Conservation (phyloP, 805 yeast genomes). For the Millerago galiae region DNA sequence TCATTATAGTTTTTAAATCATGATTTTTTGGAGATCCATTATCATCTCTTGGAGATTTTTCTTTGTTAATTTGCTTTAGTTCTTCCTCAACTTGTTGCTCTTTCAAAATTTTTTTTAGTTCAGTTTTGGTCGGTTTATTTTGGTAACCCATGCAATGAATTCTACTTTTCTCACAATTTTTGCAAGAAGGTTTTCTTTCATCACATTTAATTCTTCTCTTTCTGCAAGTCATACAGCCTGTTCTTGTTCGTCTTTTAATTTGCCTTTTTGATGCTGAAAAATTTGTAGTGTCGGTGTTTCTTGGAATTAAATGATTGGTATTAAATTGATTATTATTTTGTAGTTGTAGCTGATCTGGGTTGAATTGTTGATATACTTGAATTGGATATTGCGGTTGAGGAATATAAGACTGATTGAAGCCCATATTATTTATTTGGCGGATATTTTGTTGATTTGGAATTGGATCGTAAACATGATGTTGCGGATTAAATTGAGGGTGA, state of each 20-base stretch:
- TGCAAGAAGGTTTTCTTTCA: slow-evolving; percentile 20
- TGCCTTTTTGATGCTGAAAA: slow-evolving; percentile 2
- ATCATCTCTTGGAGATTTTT: not conserved
- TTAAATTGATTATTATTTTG: no score
- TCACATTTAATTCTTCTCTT: slow-evolving; percentile 23
- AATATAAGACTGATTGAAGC: not conserved
- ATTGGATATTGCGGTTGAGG: not conserved
- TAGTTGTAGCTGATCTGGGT: not conserved
- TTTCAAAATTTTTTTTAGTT: not conserved
- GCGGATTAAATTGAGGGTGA: no score
- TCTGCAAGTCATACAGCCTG: slow-evolving; percentile 23
- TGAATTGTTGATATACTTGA: not conserved
- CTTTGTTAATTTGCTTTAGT: not conserved
- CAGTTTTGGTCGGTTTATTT: slow-evolving; percentile 2
- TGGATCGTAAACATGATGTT: not conserved
- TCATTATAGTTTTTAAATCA: not conserved
- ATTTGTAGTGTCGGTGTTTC: no score
- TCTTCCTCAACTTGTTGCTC: not conserved
- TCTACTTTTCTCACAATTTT: slow-evolving; percentile 17
- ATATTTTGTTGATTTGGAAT: not conserved
- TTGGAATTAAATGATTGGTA: no score
- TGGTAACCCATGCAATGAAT: slow-evolving; percentile 18
- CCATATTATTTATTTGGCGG: not conserved
- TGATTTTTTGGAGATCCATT: not conserved
- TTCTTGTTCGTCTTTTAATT: slow-evolving; percentile 16